phyloP scores from a whole-genome alignment of 768 basidiomycete genomes.

The Lyophyllum decastes region DNA sequence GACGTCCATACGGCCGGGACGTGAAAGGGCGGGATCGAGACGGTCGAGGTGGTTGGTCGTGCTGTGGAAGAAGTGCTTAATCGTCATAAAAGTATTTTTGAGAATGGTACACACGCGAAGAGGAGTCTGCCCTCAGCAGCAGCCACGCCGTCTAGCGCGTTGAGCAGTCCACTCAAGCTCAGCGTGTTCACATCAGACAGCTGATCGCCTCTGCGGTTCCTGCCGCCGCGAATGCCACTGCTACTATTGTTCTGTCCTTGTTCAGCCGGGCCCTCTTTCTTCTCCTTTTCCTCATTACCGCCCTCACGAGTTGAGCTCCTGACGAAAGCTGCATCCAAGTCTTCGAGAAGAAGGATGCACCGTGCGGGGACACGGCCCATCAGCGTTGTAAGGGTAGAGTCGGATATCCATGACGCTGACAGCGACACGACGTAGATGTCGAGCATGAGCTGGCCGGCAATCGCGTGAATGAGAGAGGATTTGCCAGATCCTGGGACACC shows the following conservation, averaged over 20 bases:
- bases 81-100: background rate
- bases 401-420: slow-evolving; percentile 85
- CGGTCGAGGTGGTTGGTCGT: slow-evolving; percentile 92
- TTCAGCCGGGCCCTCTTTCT: slow-evolving; percentile 27
- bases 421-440: slow-evolving; percentile 92
- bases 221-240: slow-evolving; percentile 21
- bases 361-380: slow-evolving; percentile 87
- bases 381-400: slow-evolving; percentile 80
- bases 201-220: slow-evolving; percentile 49
- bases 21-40: slow-evolving; percentile 87
- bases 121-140: slow-evolving; percentile 86
- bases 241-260: slow-evolving; percentile 21
- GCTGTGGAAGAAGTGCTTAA: slow-evolving; percentile 32
- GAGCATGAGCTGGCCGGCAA: slow-evolving; percentile 86
- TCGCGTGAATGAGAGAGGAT: slow-evolving; percentile 81
- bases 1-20: slow-evolving; percentile 91
- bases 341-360: slow-evolving; percentile 87
- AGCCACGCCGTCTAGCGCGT: slow-evolving; percentile 85
- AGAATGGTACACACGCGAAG: slow-evolving; percentile 76
- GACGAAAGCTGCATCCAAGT: slow-evolving; percentile 88
- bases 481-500: slow-evolving; percentile 88
- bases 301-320: slow-evolving; percentile 71
- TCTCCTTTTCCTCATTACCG: slow-evolving; percentile 34
- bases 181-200: slow-evolving; percentile 81
- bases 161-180: slow-evolving; percentile 78